Percentiles rank a stretch among this genome's conserved stretches.
Conservation (phyloP, 768 basidiomycete species). For the Tricholoma flavovirens region DNA sequence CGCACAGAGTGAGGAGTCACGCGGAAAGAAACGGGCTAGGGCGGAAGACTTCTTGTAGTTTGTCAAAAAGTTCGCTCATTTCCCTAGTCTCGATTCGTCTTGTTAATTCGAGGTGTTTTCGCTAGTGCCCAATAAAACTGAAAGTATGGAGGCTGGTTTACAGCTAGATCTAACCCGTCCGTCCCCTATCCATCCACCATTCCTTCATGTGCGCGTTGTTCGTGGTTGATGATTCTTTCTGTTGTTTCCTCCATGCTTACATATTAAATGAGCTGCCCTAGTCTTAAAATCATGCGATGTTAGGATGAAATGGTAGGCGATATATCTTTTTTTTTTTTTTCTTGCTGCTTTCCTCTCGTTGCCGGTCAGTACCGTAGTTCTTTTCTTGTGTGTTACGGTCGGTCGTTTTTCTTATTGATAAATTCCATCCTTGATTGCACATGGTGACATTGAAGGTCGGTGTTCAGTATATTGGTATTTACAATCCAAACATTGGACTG, state of each 20-base stretch:
- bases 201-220: neutral
- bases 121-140: neutral
- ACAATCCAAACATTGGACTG: neutral
- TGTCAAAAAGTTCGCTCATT: neutral
- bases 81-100: neutral
- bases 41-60: constrained; percentile 77
- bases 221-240: neutral
- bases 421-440: neutral
- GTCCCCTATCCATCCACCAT: neutral
- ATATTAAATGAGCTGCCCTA: neutral
- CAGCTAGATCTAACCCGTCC: neutral
- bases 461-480: neutral
- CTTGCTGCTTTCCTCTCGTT: neutral
- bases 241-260: neutral
- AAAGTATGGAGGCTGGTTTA: neutral
- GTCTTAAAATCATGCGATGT: neutral
- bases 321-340: neutral
- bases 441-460: neutral
- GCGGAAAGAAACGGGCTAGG: constrained; percentile 79
- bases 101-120: neutral
- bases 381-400: neutral
- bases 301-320: constrained; percentile 1
- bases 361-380: constrained; percentile 1
- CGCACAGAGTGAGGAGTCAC: constrained; percentile 45
- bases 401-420: neutral